These are phyloP conservation scores for Botrytis galanthina DNA, from an alignment of 2,329 filamentous ascomycete genomes.

Conservation along the genomic window DNA sequence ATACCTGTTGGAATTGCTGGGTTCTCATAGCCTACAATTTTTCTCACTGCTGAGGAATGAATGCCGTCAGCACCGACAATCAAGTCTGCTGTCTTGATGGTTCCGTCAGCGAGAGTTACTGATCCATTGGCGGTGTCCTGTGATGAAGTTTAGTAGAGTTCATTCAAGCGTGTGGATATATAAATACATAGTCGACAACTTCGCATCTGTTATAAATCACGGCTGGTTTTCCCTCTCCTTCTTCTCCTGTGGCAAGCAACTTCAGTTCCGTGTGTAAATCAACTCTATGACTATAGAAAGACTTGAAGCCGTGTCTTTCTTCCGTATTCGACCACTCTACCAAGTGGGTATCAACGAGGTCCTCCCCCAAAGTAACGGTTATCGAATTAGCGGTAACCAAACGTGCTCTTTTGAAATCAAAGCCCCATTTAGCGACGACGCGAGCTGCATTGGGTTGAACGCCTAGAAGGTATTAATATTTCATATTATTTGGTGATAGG, in stretches of 20 bases:
- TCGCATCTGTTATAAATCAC: constrained; percentile 42
- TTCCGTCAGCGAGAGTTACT: constrained; percentile 48
- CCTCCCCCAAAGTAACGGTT: constrained; percentile 39
- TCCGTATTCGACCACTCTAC: constrained; percentile 24
- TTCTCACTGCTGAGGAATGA: constrained; percentile 16
- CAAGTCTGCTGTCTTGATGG: constrained; percentile 46
- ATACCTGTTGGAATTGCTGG: constrained; percentile 24
- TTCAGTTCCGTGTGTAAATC: constrained; percentile 54
- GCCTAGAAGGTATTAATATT: constrained; percentile 33
- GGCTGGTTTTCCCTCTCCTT: constrained; percentile 41
- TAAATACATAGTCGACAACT: constrained; percentile 39
- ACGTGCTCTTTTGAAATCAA: constrained; percentile 43
- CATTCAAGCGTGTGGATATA: too few relatives aligned
- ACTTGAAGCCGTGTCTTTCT: constrained; percentile 40
- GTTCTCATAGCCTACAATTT: not conserved
- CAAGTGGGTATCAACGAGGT: constrained; percentile 24
- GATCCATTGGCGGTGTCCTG: constrained; percentile 35
- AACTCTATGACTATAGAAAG: constrained; percentile 54
- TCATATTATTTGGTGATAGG: not conserved
- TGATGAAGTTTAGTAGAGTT: constrained; percentile 2
- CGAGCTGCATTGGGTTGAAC: constrained; percentile 60
- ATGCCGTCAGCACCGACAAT: constrained; percentile 57
- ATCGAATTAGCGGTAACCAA: constrained; percentile 36
- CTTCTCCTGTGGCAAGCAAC: constrained; percentile 43
- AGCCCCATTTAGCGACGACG: constrained; percentile 48